phyloP scores from a whole-genome alignment of 2,329 filamentous ascomycete genomes.

The Colletotrichum phormii region DNA sequence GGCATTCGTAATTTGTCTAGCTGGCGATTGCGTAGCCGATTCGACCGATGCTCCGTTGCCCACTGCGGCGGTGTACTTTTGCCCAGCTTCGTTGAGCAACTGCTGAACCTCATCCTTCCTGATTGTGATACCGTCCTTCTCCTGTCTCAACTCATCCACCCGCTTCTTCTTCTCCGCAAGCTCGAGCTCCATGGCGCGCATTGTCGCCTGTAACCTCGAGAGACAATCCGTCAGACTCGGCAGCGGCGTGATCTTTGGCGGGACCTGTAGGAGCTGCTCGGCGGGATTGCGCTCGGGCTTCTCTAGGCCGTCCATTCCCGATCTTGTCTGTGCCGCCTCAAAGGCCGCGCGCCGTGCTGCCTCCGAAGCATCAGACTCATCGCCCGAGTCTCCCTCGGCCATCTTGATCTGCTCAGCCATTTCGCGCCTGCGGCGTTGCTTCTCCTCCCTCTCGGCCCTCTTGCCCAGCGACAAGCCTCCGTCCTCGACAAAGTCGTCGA shows the following conservation, averaged over 20 bases:
- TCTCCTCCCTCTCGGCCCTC: conserved; percentile 80
- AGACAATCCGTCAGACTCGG: conserved; percentile 79
- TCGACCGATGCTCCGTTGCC: conserved; percentile 37
- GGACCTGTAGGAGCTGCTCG: conserved; percentile 64
- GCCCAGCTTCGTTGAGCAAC: conserved; percentile 83
- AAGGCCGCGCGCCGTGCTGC: conserved; percentile 83
- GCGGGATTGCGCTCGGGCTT: conserved; percentile 56
- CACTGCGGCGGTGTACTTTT: conserved; percentile 64
- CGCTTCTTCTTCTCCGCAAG: conserved; percentile 70
- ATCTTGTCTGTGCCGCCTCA: conserved; percentile 85
- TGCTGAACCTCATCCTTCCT: conserved; percentile 85
- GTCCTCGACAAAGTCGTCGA: conserved; percentile 91
- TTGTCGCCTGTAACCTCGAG: conserved; percentile 69
- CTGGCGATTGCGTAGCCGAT: conserved; percentile 35
- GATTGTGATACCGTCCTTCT: conserved; percentile 74
- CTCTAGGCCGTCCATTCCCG: conserved; percentile 82
- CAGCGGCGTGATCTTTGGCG: conserved; percentile 80
- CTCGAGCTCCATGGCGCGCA: conserved; percentile 73
- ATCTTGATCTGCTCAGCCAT: conserved; percentile 87
- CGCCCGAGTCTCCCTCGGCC: conserved; percentile 75
- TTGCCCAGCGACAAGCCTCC: conserved; percentile 82
- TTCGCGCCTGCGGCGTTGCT: conserved; percentile 74
- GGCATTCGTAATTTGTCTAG: conserved; percentile 31
- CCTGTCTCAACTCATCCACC: conserved; percentile 74
- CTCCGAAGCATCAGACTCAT: conserved; percentile 76